Evolutionary conservation across 176 grass and related monocot species (phyloP), one percentile per base, ranked within the genome.

Genomic region (Poa pratensis): DNA sequence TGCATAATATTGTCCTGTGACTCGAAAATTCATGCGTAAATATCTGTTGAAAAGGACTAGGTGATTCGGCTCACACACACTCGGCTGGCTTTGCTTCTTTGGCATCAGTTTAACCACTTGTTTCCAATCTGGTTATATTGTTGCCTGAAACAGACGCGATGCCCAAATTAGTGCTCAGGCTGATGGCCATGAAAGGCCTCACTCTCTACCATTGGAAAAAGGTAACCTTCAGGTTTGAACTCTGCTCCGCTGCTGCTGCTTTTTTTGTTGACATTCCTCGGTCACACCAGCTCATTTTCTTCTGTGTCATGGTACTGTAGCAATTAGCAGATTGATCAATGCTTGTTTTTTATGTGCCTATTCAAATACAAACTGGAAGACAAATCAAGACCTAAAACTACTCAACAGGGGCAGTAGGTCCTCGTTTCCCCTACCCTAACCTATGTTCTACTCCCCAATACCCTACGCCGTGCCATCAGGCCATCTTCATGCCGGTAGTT

Each of bases 131-230:
- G 62, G 43, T 78, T 68, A 30, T 12, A n/a, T 17, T 80, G 75
- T 10, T 81, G 64, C 34, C 39, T 69, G 76, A 0, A 72, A 72
- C 87, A 94, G 95, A 93, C 49, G 95, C 95, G 2, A 94, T 91
- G 16, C 95, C 96, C 6, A 95, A 98, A 82, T 95, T 85, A 11
- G 92, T 95, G 76, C 91, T 95, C 26, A 92, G 89, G 66, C 80
- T 98, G 67, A 95, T 98, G 93, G 87, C 83, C 74, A 88, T 87
- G 72, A 97, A 94, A 89, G 95, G 90, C 61, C 87, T 95, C 73
- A 95, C 89, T 2, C 66, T 95, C 35, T 98, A 94, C 93, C 93
- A 98, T 80, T 78, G 92, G 11, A 94, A 95, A 83, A 94, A 12
- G 46, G 95, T 66, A 89, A 98, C 85, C 93, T 95, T 84, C 93